These are phyloP conservation scores for Galium porrigens DNA, from an alignment of 305 asterid species.

Conservation along the genomic window DNA sequence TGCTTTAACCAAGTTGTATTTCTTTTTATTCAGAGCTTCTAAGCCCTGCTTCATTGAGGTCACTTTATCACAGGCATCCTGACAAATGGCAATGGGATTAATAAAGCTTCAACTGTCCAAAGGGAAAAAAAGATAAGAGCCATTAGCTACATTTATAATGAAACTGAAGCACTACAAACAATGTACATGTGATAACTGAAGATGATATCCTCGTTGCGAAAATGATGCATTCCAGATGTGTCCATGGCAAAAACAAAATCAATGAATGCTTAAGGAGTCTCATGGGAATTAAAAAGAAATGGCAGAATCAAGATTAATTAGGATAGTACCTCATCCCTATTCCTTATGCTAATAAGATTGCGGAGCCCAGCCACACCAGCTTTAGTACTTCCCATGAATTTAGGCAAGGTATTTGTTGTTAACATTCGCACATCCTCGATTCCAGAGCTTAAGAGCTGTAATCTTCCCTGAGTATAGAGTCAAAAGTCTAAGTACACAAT, in stretches of 20 bases:
- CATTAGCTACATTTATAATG: constrained; percentile 1
- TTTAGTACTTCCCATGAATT: constrained; percentile 19
- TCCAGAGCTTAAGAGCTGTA: constrained; percentile 40
- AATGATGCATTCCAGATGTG: not conserved
- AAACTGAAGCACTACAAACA: not conserved
- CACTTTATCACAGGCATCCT: constrained; percentile 38
- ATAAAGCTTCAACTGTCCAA: not conserved
- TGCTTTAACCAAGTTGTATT: constrained; percentile 32
- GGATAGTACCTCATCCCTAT: constrained; percentile 34
- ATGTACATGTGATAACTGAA: not conserved
- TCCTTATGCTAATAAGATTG: constrained; percentile 22
- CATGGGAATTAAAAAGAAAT: not conserved
- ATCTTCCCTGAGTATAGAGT: constrained; percentile 44
- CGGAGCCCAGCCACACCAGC: constrained; percentile 23
- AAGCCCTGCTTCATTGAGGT: constrained; percentile 41
- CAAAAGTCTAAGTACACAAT: constrained; percentile 16
- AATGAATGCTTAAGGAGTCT: not conserved
- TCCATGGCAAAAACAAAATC: not conserved
- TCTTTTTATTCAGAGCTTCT: constrained; percentile 42
- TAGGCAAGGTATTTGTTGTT: constrained; percentile 26
- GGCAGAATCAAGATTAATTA: not conserved
- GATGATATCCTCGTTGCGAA: not conserved
- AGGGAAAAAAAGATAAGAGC: not conserved
- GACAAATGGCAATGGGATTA: constrained; percentile 3
- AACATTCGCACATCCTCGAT: constrained; percentile 40